Conservation (phyloP, 805 yeast genomes). For the Nakazawaea peltata region DNA sequence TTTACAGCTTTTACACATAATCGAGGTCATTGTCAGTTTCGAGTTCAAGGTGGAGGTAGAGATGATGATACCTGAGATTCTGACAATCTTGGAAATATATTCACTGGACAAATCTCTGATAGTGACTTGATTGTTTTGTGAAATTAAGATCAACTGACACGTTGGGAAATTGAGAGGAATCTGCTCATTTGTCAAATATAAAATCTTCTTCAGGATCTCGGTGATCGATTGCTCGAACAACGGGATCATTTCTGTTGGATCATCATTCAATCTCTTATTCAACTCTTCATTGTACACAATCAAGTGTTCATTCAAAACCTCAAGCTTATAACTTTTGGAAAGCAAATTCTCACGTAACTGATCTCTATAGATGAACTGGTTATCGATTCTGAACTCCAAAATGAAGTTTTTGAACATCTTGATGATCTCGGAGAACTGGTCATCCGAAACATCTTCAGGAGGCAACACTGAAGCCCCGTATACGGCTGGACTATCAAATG, state of each 20-base stretch:
- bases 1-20: conserved; percentile 84
- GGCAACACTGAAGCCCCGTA: conserved; percentile 79
- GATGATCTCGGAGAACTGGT: conserved; percentile 57
- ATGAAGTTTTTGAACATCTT: conserved; percentile 77
- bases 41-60: conserved; percentile 85
- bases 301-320: conserved; percentile 76
- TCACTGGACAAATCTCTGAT: conserved; percentile 81
- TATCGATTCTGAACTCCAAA: conserved; percentile 75
- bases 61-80: conserved; percentile 89
- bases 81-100: conserved; percentile 81
- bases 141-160: conserved; percentile 73
- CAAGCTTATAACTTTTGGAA: conserved; percentile 62
- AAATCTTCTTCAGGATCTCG: conserved; percentile 74
- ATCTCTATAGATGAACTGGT: conserved; percentile 81
- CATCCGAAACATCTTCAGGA: conserved; percentile 66
- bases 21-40: conserved; percentile 74
- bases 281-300: conserved; percentile 85
- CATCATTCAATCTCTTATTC: conserved; percentile 75
- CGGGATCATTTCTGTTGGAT: conserved; percentile 84
- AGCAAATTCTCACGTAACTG: conserved; percentile 83
- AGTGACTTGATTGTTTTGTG: conserved; percentile 63
- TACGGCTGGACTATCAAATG: conserved; percentile 65
- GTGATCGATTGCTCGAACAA: conserved; percentile 77
- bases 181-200: conserved; percentile 44
- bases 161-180: conserved; percentile 55